phyloP scores from a whole-genome alignment of 2,329 filamentous ascomycete species.

The Fusarium avenaceum region DNA sequence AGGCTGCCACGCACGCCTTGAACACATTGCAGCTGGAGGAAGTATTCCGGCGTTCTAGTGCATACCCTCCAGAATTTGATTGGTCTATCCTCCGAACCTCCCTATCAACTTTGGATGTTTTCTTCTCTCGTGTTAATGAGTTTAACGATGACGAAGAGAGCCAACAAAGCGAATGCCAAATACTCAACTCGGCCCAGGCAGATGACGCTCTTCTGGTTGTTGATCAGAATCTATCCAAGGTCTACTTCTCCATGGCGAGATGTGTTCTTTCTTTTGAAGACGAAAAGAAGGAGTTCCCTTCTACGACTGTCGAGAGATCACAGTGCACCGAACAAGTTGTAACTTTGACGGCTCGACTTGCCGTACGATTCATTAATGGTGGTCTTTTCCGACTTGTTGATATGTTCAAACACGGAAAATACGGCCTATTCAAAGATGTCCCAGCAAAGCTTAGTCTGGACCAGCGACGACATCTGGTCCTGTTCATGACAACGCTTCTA shows the following conservation, averaged over 20 bases:
- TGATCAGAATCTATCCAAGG: conserved; percentile 62
- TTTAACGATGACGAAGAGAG: conserved; percentile 56
- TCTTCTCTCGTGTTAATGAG: conserved; percentile 61
- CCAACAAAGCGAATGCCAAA: conserved; percentile 56
- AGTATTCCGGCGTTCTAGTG: conserved; percentile 64
- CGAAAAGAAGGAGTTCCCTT: conserved; percentile 28
- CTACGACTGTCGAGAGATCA: conserved; percentile 40
- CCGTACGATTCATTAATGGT: conserved; percentile 60
- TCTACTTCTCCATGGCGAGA: conserved; percentile 64
- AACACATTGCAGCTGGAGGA: conserved; percentile 65
- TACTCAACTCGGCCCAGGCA: conserved; percentile 56
- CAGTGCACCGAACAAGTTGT: conserved; percentile 62
- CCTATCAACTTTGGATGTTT: conserved; percentile 63
- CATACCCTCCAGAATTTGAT: conserved; percentile 59
- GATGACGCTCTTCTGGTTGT: conserved; percentile 64
- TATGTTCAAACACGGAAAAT: conserved; percentile 63
- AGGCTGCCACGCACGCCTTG: conserved; percentile 63
- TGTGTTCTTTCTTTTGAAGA: conserved; percentile 51
- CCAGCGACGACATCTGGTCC: conserved; percentile 61
- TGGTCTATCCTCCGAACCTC: conserved; percentile 62
- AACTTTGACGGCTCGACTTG: conserved; percentile 61
- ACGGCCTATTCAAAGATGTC: conserved; percentile 63
- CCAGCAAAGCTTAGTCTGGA: conserved; percentile 57
- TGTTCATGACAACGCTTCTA: conserved; percentile 67
- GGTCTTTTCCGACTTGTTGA: conserved; percentile 60